A percentile compares a stretch with the other conserved stretches of the same genome.
phyloP scores from a whole-genome alignment of 2,329 filamentous ascomycete genomes.

The Endoconidiophora laricicola region DNA sequence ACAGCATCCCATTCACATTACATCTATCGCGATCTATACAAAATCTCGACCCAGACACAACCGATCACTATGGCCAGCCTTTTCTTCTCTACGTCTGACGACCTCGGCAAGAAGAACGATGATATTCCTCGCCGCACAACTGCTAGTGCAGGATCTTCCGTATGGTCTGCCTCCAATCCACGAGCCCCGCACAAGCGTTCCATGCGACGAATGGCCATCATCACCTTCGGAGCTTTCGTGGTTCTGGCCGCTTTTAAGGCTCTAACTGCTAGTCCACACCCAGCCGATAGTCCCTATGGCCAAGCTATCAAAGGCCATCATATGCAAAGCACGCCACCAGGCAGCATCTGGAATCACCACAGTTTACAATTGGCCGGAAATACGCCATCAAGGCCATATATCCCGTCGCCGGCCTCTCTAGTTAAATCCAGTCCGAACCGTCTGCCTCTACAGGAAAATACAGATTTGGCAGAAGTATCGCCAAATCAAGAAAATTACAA shows the following conservation, averaged over 20 bases:
- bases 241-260: background rate
- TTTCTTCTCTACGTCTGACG: background rate
- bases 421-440: background rate
- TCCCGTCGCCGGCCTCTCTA: background rate
- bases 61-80: background rate
- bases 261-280: constrained; percentile 2
- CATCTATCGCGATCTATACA: background rate
- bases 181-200: constrained; percentile 30
- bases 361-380: constrained; percentile 9
- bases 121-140: constrained; percentile 25
- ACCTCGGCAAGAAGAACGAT: constrained; percentile 36
- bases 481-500: constrained; percentile 31
- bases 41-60: background rate
- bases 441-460: constrained; percentile 10
- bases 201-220: constrained; percentile 34
- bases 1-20: no score
- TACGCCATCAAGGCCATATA: background rate
- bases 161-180: constrained; percentile 20
- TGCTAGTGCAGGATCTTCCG: constrained; percentile 12
- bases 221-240: constrained; percentile 23
- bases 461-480: no score
- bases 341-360: background rate
- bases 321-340: background rate
- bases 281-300: constrained; percentile 11
- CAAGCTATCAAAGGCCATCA: constrained; percentile 2